phyloP scores from a whole-genome alignment of 257 asterid genomes.

The Solanum etuberosum region DNA sequence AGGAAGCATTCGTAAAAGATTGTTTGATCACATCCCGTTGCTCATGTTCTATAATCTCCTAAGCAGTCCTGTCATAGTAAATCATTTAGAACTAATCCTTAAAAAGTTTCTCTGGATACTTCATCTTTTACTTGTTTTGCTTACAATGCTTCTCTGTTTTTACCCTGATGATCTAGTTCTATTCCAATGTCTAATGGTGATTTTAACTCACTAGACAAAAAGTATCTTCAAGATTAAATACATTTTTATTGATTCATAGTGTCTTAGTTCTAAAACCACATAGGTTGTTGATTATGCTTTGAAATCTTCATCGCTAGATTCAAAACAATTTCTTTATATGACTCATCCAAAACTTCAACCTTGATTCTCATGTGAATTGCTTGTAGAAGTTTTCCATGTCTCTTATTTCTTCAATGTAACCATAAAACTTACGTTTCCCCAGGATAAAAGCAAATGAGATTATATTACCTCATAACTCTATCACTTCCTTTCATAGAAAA shows the following conservation, averaged over 20 bases:
- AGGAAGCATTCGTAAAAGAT: background rate
- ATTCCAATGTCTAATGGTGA: background rate
- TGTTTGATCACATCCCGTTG: background rate
- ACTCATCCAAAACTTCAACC: background rate
- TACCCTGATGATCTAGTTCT: too few relatives aligned
- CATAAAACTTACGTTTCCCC: slow-evolving; percentile 37
- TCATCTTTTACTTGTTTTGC: too few relatives aligned
- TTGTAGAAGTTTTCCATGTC: slow-evolving; percentile 45
- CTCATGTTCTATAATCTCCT: background rate
- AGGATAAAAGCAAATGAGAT: slow-evolving; percentile 8
- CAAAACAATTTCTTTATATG: too few relatives aligned
- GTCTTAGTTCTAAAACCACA: too few relatives aligned
- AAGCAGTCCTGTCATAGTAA: slow-evolving; percentile 13
- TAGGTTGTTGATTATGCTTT: too few relatives aligned
- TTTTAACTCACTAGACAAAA: too few relatives aligned
- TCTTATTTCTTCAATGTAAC: slow-evolving; percentile 35
- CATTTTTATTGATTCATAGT: too few relatives aligned
- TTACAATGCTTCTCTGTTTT: too few relatives aligned
- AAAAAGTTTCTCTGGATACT: slow-evolving; percentile 44
- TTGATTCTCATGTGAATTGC: slow-evolving; percentile 40
- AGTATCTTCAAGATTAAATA: too few relatives aligned
- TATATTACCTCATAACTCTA: slow-evolving; percentile 37
- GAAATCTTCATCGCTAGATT: too few relatives aligned
- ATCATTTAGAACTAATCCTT: slow-evolving; percentile 29
- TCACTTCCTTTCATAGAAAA: slow-evolving; percentile 27